Conservation (phyloP, 2,329 filamentous ascomycete species). For the Boeremia lycopersici region DNA sequence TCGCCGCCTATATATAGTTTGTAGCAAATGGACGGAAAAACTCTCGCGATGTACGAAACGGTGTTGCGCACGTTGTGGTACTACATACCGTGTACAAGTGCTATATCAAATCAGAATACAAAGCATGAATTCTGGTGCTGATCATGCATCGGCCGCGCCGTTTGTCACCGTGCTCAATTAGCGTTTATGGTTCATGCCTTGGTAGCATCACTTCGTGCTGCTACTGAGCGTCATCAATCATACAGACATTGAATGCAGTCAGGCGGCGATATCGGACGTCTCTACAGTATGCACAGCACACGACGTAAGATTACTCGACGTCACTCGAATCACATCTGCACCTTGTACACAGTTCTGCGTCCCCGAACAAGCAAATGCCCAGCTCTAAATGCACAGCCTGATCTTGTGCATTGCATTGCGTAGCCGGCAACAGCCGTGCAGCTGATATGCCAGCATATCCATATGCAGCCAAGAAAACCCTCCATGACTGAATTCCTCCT, state of each 20-base stretch:
- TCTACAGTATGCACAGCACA: constrained; percentile 1
- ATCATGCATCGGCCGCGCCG: too few relatives aligned
- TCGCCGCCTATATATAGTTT: constrained; percentile 11
- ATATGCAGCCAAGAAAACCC: constrained; percentile 7
- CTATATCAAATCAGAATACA: too few relatives aligned
- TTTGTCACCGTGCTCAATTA: too few relatives aligned
- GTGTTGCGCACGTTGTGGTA: constrained; percentile 9
- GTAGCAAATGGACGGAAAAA: not conserved
- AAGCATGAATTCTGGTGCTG: too few relatives aligned
- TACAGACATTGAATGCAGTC: not conserved
- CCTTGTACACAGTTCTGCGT: not conserved
- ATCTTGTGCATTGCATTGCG: constrained; percentile 5
- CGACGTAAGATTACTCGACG: not conserved
- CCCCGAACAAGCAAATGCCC: constrained; percentile 10
- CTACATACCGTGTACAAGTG: not conserved
- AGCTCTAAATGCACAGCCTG: not conserved
- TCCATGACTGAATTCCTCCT: not conserved
- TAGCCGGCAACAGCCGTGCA: constrained; percentile 9
- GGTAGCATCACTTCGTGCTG: not conserved
- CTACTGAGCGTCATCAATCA: not conserved
- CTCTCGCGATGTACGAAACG: not conserved
- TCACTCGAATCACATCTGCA: not conserved
- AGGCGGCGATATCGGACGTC: not conserved
- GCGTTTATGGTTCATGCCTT: too few relatives aligned
- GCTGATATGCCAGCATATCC: constrained; percentile 2